A percentile compares a stretch with the other conserved stretches of the same genome.
Conservation (phyloP, 2,329 filamentous ascomycete species). For the Chrysoporthe cubensis region DNA sequence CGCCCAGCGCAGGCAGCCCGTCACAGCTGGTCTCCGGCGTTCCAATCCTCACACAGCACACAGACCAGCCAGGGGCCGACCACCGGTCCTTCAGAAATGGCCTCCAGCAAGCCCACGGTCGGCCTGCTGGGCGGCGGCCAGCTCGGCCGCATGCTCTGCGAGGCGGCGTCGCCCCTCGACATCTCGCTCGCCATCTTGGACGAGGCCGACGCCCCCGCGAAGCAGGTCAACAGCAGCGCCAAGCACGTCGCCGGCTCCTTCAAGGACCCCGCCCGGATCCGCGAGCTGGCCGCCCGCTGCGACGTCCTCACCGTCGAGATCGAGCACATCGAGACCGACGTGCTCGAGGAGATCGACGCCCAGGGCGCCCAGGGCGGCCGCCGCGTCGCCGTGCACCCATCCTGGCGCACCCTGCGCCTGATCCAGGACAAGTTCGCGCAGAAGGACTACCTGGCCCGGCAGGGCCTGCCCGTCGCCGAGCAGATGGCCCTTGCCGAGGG, state of each 20-base stretch:
- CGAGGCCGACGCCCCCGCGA: slow-evolving; percentile 75
- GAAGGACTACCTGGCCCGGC: slow-evolving; percentile 75
- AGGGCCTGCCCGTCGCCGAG: slow-evolving; percentile 72
- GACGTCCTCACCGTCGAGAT: slow-evolving; percentile 93
- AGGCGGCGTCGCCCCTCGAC: slow-evolving; percentile 77
- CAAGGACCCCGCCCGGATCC: slow-evolving; percentile 79
- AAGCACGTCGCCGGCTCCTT: slow-evolving; percentile 85
- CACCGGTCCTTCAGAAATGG: background rate
- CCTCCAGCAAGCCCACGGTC: slow-evolving; percentile 43
- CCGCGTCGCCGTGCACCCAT: slow-evolving; percentile 72
- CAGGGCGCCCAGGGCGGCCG: slow-evolving; percentile 61
- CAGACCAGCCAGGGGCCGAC: slow-evolving; percentile 19
- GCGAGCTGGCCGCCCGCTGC: slow-evolving; percentile 73
- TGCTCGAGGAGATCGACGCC: slow-evolving; percentile 79
- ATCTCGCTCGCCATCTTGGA: slow-evolving; percentile 82
- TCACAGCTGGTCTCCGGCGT: too few species aligned
- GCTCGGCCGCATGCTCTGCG: slow-evolving; percentile 90
- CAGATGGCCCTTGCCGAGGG: slow-evolving; percentile 65
- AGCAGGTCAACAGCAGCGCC: slow-evolving; percentile 78
- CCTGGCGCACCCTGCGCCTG: slow-evolving; percentile 81
- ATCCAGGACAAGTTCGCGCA: slow-evolving; percentile 95
- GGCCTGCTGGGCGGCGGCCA: slow-evolving; percentile 68
- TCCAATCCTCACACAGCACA: background rate
- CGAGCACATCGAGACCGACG: slow-evolving; percentile 90
- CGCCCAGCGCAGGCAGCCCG: too few species aligned